phyloP scores from a whole-genome alignment of 306 rosid species.

The Gleditsia sinensis region DNA sequence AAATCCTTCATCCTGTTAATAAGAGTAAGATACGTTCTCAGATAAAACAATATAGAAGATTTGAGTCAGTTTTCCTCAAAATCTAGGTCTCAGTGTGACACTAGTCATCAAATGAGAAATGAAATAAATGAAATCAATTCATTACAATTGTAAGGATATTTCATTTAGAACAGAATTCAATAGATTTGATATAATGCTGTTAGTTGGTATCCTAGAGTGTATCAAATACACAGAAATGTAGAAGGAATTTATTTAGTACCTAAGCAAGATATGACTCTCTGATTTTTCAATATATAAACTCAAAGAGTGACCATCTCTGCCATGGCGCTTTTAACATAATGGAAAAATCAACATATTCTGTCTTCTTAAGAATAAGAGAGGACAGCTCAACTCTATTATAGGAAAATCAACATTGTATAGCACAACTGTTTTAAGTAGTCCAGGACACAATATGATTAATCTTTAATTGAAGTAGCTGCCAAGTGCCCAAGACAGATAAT shows the following conservation, averaged over 20 bases:
- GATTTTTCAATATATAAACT: slow-evolving; percentile 9
- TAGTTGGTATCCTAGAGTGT: slow-evolving; percentile 12
- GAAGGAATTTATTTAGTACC: slow-evolving; percentile 5
- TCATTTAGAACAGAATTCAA: slow-evolving; percentile 10
- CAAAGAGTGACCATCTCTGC: slow-evolving; percentile 17
- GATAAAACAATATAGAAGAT: slow-evolving; percentile 7
- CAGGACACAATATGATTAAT: background rate
- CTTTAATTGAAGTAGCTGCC: background rate
- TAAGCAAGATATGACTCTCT: slow-evolving; percentile 8
- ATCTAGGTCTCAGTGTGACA: background rate
- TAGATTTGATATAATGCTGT: slow-evolving; percentile 17
- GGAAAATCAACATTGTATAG: background rate
- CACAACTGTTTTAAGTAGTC: background rate
- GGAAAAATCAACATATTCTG: slow-evolving; percentile 7
- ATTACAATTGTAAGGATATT: background rate
- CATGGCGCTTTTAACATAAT: slow-evolving; percentile 2
- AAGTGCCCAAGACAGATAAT: background rate
- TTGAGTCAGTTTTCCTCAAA: slow-evolving; percentile 22
- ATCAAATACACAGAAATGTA: slow-evolving; percentile 1
- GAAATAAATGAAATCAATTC: background rate
- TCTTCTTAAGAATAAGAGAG: slow-evolving; percentile 10
- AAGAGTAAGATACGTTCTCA: slow-evolving; percentile 13
- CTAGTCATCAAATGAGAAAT: background rate
- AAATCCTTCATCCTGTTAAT: slow-evolving; percentile 78
- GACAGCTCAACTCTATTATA: slow-evolving; percentile 3